phyloP scores from a whole-genome alignment of 2,329 filamentous ascomycete species.

The Dendrostoma leiphaemia region DNA sequence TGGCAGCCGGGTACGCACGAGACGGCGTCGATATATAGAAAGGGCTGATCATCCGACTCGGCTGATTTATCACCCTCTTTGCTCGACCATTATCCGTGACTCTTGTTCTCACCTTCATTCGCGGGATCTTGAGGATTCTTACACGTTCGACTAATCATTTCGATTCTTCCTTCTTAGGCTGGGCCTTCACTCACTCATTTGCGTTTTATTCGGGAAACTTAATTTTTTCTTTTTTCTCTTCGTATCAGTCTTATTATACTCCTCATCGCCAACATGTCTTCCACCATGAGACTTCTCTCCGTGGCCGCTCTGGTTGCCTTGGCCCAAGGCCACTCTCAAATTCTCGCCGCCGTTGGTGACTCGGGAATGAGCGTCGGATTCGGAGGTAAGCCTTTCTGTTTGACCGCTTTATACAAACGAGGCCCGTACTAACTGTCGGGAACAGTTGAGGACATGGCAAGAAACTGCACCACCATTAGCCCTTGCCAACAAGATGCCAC shows the following conservation, averaged over 20 bases:
- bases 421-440: neutral
- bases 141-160: constrained; percentile 9
- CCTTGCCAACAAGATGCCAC: constrained; percentile 66
- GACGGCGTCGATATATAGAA: constrained; percentile 13
- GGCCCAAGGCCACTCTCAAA: constrained; percentile 43
- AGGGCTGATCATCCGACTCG: constrained; percentile 5
- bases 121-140: constrained; percentile 18
- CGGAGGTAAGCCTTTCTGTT: constrained; percentile 33
- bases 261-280: constrained; percentile 35
- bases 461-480: constrained; percentile 62
- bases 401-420: no score
- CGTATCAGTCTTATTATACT: constrained; percentile 27
- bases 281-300: constrained; percentile 31
- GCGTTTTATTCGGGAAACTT: constrained; percentile 22
- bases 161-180: constrained; percentile 19
- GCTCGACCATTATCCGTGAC: constrained; percentile 6
- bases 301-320: constrained; percentile 34
- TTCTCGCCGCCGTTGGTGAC: constrained; percentile 45
- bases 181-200: constrained; percentile 17
- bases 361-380: constrained; percentile 46
- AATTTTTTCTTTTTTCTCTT: constrained; percentile 22
- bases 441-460: constrained; percentile 52
- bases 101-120: constrained; percentile 14
- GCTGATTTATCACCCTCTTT: neutral
- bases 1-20: no score